These are phyloP conservation scores for Mycena galericulata DNA, from an alignment of 768 basidiomycete species.

Conservation along the genomic window DNA sequence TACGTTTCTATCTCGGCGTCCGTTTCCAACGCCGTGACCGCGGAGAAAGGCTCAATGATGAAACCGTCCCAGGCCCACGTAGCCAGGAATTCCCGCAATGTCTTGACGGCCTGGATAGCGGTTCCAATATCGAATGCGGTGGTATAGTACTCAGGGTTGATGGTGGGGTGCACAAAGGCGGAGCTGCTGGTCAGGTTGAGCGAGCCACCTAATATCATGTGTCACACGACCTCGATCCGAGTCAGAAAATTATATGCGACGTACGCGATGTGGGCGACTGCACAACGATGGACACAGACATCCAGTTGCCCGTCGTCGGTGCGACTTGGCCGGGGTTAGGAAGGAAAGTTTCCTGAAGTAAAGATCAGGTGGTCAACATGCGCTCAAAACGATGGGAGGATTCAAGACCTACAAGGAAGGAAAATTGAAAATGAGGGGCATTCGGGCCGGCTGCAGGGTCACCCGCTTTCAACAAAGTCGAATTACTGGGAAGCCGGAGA, in stretches of 20 bases:
- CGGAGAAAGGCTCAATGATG: conserved; percentile 12
- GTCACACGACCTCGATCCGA: not conserved
- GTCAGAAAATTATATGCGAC: not conserved
- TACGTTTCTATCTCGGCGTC: conserved; percentile 24
- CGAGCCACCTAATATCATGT: conserved; percentile 1
- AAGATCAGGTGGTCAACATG: not conserved
- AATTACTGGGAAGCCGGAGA: conserved; percentile 8
- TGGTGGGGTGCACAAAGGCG: conserved; percentile 10
- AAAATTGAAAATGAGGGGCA: conserved; percentile 17
- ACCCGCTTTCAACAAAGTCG: not conserved
- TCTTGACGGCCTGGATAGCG: conserved; percentile 6
- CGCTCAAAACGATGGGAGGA: not conserved
- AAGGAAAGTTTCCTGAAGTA: not conserved
- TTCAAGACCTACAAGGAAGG: not conserved
- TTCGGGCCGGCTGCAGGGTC: conserved; percentile 22
- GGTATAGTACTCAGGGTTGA: conserved; percentile 18
- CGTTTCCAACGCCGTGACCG: conserved; percentile 1
- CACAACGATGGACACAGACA: conserved; percentile 3
- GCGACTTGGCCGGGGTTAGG: conserved; percentile 17
- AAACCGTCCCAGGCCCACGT: conserved; percentile 18
- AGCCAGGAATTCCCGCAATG: conserved; percentile 8
- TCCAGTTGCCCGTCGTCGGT: conserved; percentile 14
- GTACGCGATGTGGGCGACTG: conserved; percentile 25
- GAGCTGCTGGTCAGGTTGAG: conserved; percentile 16
- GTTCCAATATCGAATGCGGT: conserved; percentile 20